Base-by-base conservation (phyloP, 495 filamentous ascomycete species). In the Daldinia concentrica region DNA sequence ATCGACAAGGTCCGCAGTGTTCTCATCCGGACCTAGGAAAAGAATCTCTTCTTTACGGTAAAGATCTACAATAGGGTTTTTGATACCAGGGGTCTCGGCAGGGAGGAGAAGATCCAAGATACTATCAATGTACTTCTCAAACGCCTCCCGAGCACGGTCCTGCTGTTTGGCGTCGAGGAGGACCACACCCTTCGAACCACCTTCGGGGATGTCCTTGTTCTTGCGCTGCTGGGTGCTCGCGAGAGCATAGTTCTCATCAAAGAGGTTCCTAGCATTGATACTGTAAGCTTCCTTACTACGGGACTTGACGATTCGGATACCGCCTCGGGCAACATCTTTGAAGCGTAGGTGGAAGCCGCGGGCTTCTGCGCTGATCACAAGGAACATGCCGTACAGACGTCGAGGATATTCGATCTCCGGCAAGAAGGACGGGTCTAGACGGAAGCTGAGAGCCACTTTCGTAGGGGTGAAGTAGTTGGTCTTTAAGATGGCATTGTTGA, bases 131-230 rank as follows among this genome's bases (percentile, higher is more conserved):
- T 99, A 99, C 84, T 99, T 99, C 83, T 98, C 94, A 77, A 99
- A 99, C 15, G 95, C 95, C 59, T 95, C 93, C 45, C 84, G 86
- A 19, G 88, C 90, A 82, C 94, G 96, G 81, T 98, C 93, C 79
- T 99, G 95, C 79, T 98, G 93, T 71, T 92, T 87, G 36, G 93
- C 89, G 81, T 98, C 95, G 30, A 99, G 88, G 32, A 99, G 89
- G 62, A 99, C 95, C 56, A 99, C 95, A 80, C 95, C 95, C 84
- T 99, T 99, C 59, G 95, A 95, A 63, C 95, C 95, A 59, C 95
- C 95, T 84, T 99, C 95, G n/a, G 95, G 95, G 45, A 99, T 99
- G 75, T 99, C 95, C 84, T 99, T 99, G 85, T 99, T 99, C 88
- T 99, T 99, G 75, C 96, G 92, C 84, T 98, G 96, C 80, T 99